phyloP scores from a whole-genome alignment of 345 rosid species.

The Abelmoschus esculentus region DNA sequence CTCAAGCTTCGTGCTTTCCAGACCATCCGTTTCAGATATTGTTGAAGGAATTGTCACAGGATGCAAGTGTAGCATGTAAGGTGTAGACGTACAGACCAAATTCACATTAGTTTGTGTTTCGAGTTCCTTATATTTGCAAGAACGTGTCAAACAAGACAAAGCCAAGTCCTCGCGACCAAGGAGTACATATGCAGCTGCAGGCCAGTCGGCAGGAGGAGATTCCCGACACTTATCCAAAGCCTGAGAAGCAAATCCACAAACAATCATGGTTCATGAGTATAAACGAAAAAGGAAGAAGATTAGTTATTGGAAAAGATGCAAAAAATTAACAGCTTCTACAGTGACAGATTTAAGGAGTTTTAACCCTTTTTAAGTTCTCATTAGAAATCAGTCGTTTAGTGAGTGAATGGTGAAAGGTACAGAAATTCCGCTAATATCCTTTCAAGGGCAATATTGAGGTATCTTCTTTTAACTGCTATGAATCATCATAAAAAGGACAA shows the following conservation, averaged over 20 bases:
- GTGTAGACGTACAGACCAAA: conserved; percentile 74
- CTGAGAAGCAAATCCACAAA: conserved; percentile 33
- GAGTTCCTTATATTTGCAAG: conserved; percentile 47
- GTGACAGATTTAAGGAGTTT: neutral
- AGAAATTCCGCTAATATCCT: neutral
- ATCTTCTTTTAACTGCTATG: neutral
- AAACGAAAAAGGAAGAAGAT: conserved; percentile 7
- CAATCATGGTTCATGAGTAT: conserved; percentile 16
- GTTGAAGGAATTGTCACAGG: conserved; percentile 84
- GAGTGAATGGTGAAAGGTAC: neutral
- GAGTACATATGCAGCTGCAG: conserved; percentile 85
- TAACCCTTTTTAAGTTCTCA: neutral
- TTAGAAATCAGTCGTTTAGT: neutral
- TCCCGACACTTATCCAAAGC: conserved; percentile 88
- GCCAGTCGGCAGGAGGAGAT: conserved; percentile 93
- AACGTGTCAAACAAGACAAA: conserved; percentile 40
- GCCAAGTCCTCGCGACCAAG: conserved; percentile 96
- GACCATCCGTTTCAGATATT: conserved; percentile 55
- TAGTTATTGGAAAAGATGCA: neutral
- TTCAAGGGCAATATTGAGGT: neutral
- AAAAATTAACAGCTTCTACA: neutral
- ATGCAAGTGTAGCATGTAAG: conserved; percentile 92
- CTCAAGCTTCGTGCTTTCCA: conserved; percentile 64
- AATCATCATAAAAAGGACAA: neutral
- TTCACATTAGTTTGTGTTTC: conserved; percentile 49